Conservation (phyloP, 2,329 filamentous ascomycete genomes). For the Leptographium wingfieldii region DNA sequence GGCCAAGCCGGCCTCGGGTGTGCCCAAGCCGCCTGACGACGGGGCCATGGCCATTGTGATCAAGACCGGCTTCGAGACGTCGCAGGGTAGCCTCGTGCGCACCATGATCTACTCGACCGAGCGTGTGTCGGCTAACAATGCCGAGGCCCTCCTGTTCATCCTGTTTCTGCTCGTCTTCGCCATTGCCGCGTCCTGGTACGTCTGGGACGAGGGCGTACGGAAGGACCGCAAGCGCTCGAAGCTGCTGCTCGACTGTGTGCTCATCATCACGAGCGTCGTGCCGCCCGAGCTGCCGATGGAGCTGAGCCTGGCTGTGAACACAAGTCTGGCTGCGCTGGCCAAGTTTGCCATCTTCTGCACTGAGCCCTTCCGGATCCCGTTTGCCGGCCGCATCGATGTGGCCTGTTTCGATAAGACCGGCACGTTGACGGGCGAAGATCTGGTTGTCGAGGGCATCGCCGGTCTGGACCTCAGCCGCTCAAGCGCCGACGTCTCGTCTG, state of each 20-base stretch:
- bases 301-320: constrained; percentile 92
- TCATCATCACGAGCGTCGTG: constrained; percentile 95
- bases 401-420: constrained; percentile 99
- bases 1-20: constrained; percentile 59
- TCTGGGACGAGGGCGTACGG: constrained; percentile 91
- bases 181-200: constrained; percentile 95
- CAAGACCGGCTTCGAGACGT: constrained; percentile 98
- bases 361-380: constrained; percentile 96
- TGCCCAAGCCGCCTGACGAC: constrained; percentile 78
- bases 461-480: constrained; percentile 61
- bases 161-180: constrained; percentile 94
- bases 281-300: constrained; percentile 99
- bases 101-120: constrained; percentile 99
- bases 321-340: constrained; percentile 84
- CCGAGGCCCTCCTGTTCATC: constrained; percentile 93
- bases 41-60: constrained; percentile 88
- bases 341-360: constrained; percentile 98
- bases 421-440: constrained; percentile 87
- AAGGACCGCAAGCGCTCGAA: constrained; percentile 96
- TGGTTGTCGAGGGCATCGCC: constrained; percentile 94
- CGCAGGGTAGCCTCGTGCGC: constrained; percentile 89
- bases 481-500: constrained; percentile 33
- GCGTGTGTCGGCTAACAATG: constrained; percentile 95
- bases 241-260: constrained; percentile 89
- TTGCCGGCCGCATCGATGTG: constrained; percentile 85